These are phyloP conservation scores for Mucor sp. DNA, from an alignment of 371 early-diverging fungal species.

Conservation along the genomic window DNA sequence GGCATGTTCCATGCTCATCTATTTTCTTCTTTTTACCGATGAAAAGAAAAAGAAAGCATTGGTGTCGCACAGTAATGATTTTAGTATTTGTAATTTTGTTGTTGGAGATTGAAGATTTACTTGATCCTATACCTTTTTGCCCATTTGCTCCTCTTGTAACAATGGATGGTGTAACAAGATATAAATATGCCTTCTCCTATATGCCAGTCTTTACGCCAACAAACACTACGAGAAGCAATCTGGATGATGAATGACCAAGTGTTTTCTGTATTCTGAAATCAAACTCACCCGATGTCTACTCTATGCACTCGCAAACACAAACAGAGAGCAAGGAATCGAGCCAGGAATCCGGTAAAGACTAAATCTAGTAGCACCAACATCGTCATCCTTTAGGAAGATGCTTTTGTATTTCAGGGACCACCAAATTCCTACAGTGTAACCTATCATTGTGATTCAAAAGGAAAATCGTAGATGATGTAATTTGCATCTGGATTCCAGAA, in stretches of 20 bases:
- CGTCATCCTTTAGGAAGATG: background rate
- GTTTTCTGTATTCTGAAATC: background rate
- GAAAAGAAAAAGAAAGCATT: background rate
- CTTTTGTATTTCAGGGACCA: slow-evolving; percentile 4
- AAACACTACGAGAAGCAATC: too few species aligned
- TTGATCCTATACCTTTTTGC: background rate
- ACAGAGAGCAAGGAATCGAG: background rate
- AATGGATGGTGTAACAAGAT: background rate
- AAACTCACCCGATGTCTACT: background rate
- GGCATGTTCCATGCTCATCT: background rate
- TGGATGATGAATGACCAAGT: background rate
- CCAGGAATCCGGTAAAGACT: slow-evolving; percentile 5
- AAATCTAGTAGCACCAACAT: background rate
- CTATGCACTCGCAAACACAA: too few species aligned
- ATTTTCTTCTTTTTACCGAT: background rate
- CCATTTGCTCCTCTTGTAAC: background rate
- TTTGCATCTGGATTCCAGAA: background rate
- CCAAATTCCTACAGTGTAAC: background rate
- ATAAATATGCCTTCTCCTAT: background rate
- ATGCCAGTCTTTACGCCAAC: background rate
- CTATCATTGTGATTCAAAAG: background rate
- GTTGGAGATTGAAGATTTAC: background rate
- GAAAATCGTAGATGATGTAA: slow-evolving; percentile 3
- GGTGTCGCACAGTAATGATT: background rate
- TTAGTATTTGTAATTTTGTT: background rate